These are phyloP conservation scores for Pseudisothecium myosuroides DNA, from an alignment of 225 moss, liverwort and hornwort genomes.

Conservation along the genomic window DNA sequence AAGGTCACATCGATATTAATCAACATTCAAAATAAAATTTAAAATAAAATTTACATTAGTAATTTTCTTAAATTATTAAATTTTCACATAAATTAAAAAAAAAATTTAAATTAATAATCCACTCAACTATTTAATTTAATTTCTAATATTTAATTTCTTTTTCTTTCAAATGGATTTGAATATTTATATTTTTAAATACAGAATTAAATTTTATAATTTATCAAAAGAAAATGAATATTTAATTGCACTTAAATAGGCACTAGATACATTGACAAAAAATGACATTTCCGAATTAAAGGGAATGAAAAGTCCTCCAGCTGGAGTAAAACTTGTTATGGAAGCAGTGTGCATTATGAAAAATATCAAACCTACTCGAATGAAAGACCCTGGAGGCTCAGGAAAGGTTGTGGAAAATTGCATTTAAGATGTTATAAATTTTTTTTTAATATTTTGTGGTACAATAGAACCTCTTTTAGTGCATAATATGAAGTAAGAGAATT, in stretches of 20 bases:
- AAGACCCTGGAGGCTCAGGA: conserved; percentile 82
- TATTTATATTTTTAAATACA: too few relatives aligned
- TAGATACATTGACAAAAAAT: conserved; percentile 90
- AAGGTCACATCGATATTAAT: neutral
- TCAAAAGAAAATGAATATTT: too few relatives aligned
- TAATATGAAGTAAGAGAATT: too few relatives aligned
- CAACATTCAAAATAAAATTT: neutral
- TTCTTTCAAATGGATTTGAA: neutral
- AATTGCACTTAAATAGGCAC: conserved; percentile 16
- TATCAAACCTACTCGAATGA: conserved; percentile 91
- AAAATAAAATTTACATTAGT: too few relatives aligned
- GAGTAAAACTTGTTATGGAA: conserved; percentile 88
- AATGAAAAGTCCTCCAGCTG: conserved; percentile 85
- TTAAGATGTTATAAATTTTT: neutral
- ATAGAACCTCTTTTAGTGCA: too few relatives aligned
- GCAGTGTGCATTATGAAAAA: conserved; percentile 88
- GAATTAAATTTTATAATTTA: too few relatives aligned
- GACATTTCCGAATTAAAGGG: conserved; percentile 92
- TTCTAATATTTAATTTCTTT: too few relatives aligned
- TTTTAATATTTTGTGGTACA: too few relatives aligned
- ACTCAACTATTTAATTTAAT: rapidly evolving
- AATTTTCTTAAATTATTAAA: too few relatives aligned
- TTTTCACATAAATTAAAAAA: too few relatives aligned
- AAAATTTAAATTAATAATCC: neutral
- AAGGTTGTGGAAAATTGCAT: conserved; percentile 17